These are phyloP conservation scores for Cladosporium sp. DNA, from an alignment of 2,329 filamentous ascomycete species.

Conservation along the genomic window DNA sequence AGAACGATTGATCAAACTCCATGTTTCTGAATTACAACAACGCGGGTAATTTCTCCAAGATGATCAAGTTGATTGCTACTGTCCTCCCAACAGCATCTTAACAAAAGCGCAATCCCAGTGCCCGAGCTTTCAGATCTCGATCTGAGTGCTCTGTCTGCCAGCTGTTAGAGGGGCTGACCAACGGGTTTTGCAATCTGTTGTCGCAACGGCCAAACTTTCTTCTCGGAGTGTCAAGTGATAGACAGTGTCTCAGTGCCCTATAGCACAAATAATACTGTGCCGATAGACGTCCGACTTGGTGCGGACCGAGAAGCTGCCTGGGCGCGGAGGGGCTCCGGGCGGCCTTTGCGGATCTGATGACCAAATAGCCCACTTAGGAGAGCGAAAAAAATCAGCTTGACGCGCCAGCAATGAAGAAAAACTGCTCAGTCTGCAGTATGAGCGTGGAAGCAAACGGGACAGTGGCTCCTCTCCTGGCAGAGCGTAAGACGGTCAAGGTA, in stretches of 20 bases:
- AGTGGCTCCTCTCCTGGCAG: constrained; percentile 8
- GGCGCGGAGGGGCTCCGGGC: constrained; percentile 9
- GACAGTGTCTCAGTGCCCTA: constrained; percentile 12
- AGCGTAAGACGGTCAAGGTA: constrained; percentile 7
- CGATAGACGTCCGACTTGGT: constrained; percentile 3
- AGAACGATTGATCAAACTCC: constrained; percentile 23
- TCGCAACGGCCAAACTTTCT: constrained; percentile 4
- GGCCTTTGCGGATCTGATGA: constrained; percentile 13
- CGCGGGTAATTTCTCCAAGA: constrained; percentile 12
- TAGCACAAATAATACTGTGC: constrained; percentile 10
- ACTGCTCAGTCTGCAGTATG: not conserved
- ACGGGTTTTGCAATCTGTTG: constrained; percentile 11
- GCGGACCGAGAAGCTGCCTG: constrained; percentile 13
- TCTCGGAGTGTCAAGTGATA: constrained; percentile 3
- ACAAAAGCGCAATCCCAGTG: not conserved
- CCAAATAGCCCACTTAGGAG: constrained; percentile 7
- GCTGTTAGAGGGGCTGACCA: constrained; percentile 11
- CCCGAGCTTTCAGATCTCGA: constrained; percentile 12
- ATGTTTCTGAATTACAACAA: constrained; percentile 14
- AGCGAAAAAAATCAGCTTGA: not conserved
- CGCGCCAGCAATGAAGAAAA: constrained; percentile 1
- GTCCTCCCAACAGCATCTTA: constrained; percentile 12
- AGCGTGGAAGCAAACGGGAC: not conserved
- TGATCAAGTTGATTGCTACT: constrained; percentile 11
- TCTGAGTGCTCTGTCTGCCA: constrained; percentile 6